These are phyloP conservation scores for Thalassiosira oceanica DNA, from an alignment of 352 stramenopile genomes.

Conservation along the genomic window DNA sequence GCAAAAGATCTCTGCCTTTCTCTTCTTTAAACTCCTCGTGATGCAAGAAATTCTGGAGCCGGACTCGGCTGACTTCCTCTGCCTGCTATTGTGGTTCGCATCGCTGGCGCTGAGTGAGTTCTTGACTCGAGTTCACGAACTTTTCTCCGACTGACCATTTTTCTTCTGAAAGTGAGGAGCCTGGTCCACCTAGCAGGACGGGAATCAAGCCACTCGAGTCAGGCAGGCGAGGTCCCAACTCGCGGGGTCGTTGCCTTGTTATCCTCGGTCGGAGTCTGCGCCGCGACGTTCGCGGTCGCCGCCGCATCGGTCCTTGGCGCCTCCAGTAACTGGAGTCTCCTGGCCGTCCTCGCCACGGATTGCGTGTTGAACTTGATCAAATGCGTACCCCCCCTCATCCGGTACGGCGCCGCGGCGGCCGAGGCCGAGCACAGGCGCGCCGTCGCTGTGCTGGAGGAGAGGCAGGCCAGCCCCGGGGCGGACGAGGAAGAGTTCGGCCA, in stretches of 20 bases:
- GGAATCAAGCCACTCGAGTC: constrained; percentile 31
- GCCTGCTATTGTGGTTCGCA: constrained; percentile 72
- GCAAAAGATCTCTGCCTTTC: constrained; percentile 58
- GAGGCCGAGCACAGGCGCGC: too few species aligned
- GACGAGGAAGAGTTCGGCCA: constrained; percentile 32
- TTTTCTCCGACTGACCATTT: too few species aligned
- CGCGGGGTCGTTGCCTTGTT: constrained; percentile 53
- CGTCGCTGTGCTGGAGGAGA: too few species aligned
- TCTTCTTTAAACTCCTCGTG: constrained; percentile 75
- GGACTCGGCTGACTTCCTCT: constrained; percentile 64
- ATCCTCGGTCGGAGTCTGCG: too few species aligned
- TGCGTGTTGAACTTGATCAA: too few species aligned
- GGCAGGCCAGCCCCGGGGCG: neutral
- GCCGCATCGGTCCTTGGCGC: too few species aligned
- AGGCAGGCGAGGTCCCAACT: constrained; percentile 46
- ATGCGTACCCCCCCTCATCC: too few species aligned
- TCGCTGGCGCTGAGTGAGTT: constrained; percentile 62
- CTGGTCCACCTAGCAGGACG: constrained; percentile 52
- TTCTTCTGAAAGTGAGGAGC: constrained; percentile 57
- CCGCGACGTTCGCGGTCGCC: too few species aligned
- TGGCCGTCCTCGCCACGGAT: too few species aligned
- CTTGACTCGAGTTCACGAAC: too few species aligned
- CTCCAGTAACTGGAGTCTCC: too few species aligned
- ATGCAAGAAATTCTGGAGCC: constrained; percentile 64
- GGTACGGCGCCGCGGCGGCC: too few species aligned